phyloP scores from a whole-genome alignment of 805 yeast genomes.

The Metschnikowia sp. region DNA sequence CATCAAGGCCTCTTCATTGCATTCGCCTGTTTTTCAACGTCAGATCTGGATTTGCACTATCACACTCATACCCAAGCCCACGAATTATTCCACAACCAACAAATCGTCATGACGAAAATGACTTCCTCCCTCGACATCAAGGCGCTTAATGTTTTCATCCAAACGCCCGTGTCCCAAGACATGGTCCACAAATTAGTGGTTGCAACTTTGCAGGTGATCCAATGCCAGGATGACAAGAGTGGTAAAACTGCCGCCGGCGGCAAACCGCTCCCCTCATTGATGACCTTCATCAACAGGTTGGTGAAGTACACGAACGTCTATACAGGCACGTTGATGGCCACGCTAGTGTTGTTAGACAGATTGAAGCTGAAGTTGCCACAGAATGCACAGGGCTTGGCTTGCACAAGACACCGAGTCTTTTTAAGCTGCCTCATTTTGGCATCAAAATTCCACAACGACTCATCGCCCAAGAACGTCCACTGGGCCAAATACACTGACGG shows the following conservation, averaged over 20 bases:
- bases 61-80: background rate
- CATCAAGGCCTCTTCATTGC: background rate
- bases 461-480: constrained; percentile 72
- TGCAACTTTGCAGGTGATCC: constrained; percentile 62
- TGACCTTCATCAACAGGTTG: constrained; percentile 68
- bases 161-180: constrained; percentile 68
- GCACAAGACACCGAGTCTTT: constrained; percentile 76
- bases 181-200: constrained; percentile 70
- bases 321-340: constrained; percentile 73
- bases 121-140: constrained; percentile 33
- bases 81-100: background rate
- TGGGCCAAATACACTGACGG: constrained; percentile 82
- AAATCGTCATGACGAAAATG: constrained; percentile 9
- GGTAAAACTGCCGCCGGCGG: constrained; percentile 25
- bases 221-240: constrained; percentile 47
- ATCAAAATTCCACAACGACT: constrained; percentile 73
- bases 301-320: constrained; percentile 77
- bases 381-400: constrained; percentile 73
- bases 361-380: constrained; percentile 59
- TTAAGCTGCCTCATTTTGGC: constrained; percentile 71
- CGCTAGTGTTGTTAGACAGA: constrained; percentile 64
- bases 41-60: constrained; percentile 5
- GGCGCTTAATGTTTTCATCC: constrained; percentile 58
- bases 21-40: background rate
- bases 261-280: constrained; percentile 60